phyloP scores from a whole-genome alignment of 306 rosid genomes.

The Aeschynomene evenia region DNA sequence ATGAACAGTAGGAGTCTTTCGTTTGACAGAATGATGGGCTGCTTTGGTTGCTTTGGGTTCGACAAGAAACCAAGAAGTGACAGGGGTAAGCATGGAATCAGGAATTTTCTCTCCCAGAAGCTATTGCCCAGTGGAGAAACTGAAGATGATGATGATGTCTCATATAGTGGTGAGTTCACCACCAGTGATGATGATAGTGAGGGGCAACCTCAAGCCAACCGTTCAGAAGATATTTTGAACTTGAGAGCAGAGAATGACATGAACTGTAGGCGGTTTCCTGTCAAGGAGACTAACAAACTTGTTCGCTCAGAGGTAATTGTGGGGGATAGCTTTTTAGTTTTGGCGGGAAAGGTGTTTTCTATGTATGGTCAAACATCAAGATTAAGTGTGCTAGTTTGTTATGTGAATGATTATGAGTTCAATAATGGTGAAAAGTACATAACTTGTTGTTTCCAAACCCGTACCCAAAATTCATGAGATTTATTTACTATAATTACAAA shows the following conservation, averaged over 20 bases:
- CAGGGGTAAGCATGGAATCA: slow-evolving; percentile 40
- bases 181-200: slow-evolving; percentile 66
- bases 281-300: slow-evolving; percentile 72
- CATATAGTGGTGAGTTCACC: slow-evolving; percentile 53
- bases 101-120: slow-evolving; percentile 53
- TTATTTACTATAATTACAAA: neutral
- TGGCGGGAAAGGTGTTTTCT: slow-evolving; percentile 9
- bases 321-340: slow-evolving; percentile 12
- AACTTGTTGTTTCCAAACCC: slow-evolving; percentile 2
- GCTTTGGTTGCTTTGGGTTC: slow-evolving; percentile 90
- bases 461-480: neutral
- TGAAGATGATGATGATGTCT: slow-evolving; percentile 64
- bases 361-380: neutral
- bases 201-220: slow-evolving; percentile 43
- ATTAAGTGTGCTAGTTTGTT: neutral
- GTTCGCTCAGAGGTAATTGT: slow-evolving; percentile 76
- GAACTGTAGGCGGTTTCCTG: slow-evolving; percentile 87
- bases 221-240: slow-evolving; percentile 78
- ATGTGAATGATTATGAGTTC: slow-evolving; percentile 3
- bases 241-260: slow-evolving; percentile 64
- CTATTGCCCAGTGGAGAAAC: slow-evolving; percentile 59
- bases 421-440: slow-evolving; percentile 5
- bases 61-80: slow-evolving; percentile 38
- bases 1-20: slow-evolving; percentile 56
- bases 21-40: slow-evolving; percentile 66